Conservation (phyloP, 163 green algal species). For the Botryococcus braunii region DNA sequence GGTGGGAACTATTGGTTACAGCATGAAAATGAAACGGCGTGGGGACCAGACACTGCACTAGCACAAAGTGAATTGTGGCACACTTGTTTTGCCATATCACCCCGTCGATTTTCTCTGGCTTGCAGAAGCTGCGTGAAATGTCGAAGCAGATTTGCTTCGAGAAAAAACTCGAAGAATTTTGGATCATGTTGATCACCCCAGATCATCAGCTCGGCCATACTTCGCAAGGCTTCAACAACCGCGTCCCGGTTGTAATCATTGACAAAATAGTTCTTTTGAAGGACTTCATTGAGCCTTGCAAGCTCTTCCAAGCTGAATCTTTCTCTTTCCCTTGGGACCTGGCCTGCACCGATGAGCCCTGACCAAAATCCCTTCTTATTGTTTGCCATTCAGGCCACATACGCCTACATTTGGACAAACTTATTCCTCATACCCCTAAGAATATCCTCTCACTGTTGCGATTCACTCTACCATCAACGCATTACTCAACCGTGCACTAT, state of each 20-base stretch:
- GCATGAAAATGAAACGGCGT: too few relatives aligned
- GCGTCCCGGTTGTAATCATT: constrained; percentile 64
- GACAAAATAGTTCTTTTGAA: constrained; percentile 8
- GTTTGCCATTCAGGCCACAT: constrained; percentile 1
- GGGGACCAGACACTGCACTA: constrained; percentile 45
- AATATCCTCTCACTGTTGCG: too few relatives aligned
- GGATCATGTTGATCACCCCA: constrained; percentile 96
- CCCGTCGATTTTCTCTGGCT: constrained; percentile 53
- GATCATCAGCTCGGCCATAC: constrained; percentile 93
- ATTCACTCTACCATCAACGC: too few relatives aligned
- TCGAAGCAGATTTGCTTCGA: constrained; percentile 84
- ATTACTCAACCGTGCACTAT: too few relatives aligned
- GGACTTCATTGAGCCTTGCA: constrained; percentile 32
- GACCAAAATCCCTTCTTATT: constrained; percentile 21
- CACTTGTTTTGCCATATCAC: constrained; percentile 76
- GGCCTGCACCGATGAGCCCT: constrained; percentile 17
- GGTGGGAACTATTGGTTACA: too few relatives aligned
- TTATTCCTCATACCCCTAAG: too few relatives aligned
- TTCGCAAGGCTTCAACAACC: constrained; percentile 86
- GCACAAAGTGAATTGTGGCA: constrained; percentile 2
- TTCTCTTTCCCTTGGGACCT: too few relatives aligned
- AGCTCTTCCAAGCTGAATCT: constrained; percentile 66
- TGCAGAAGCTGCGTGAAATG: constrained; percentile 72
- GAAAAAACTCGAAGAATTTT: constrained; percentile 84
- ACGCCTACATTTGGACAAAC: too few relatives aligned